Conservation (phyloP, 2,329 filamentous ascomycete genomes). For the Dothistroma pini region DNA sequence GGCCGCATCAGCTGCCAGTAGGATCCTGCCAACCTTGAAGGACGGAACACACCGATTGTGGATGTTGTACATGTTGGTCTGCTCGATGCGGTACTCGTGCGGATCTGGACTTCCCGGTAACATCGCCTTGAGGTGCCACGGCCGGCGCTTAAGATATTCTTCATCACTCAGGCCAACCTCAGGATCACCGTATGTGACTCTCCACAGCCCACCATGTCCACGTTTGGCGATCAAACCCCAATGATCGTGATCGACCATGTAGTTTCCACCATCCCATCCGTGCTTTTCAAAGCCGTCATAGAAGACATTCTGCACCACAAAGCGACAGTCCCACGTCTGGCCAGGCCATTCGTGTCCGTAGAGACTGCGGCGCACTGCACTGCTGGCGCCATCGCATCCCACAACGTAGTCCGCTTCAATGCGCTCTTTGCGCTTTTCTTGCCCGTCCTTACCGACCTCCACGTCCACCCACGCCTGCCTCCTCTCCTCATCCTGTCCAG, state of each 20-base stretch:
- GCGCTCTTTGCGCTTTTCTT: slow-evolving; percentile 22
- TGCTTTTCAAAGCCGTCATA: slow-evolving; percentile 37
- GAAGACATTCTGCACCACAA: slow-evolving; percentile 24
- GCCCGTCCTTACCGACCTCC: slow-evolving; percentile 27
- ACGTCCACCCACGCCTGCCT: slow-evolving; percentile 29
- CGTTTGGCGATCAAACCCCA: slow-evolving; percentile 30
- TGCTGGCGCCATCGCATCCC: slow-evolving; percentile 30
- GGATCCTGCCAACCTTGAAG: slow-evolving; percentile 34
- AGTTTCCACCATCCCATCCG: slow-evolving; percentile 41
- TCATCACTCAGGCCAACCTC: slow-evolving; percentile 28
- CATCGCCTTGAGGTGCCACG: slow-evolving; percentile 26
- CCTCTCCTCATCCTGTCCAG: slow-evolving; percentile 26
- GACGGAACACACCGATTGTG: slow-evolving; percentile 38
- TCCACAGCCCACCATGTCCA: slow-evolving; percentile 38
- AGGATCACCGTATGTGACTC: slow-evolving; percentile 41
- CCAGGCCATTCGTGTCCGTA: slow-evolving; percentile 29
- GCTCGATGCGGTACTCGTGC: slow-evolving; percentile 33
- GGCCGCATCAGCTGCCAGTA: slow-evolving; percentile 41
- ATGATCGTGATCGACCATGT: slow-evolving; percentile 38
- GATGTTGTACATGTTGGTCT: slow-evolving; percentile 41
- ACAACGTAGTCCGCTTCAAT: slow-evolving; percentile 29
- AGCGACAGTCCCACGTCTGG: slow-evolving; percentile 22
- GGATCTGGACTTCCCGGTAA: slow-evolving; percentile 27
- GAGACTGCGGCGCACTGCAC: slow-evolving; percentile 24
- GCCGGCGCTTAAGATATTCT: slow-evolving; percentile 22